phyloP scores from a whole-genome alignment of 768 basidiomycete genomes.

The Tephrocybe sp. region DNA sequence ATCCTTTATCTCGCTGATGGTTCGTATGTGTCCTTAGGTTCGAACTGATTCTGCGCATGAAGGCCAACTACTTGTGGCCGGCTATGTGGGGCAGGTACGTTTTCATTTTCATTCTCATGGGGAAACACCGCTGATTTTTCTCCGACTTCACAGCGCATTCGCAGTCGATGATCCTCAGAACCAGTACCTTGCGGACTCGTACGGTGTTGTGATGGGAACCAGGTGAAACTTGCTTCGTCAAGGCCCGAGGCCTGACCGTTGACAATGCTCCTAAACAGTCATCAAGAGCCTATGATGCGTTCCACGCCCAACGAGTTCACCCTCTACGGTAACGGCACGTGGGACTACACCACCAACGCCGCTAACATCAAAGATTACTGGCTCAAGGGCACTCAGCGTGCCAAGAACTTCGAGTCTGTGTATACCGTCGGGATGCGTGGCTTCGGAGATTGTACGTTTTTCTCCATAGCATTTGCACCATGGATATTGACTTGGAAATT shows the following conservation, averaged over 20 bases:
- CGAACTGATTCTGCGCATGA: constrained; percentile 66
- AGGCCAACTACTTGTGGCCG: constrained; percentile 75
- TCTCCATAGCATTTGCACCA: background rate
- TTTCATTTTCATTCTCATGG: background rate
- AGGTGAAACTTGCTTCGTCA: constrained; percentile 42
- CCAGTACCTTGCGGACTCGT: constrained; percentile 59
- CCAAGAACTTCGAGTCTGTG: constrained; percentile 58
- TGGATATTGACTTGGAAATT: background rate
- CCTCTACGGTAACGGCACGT: constrained; percentile 52
- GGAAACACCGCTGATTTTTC: background rate
- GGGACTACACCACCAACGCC: constrained; percentile 61
- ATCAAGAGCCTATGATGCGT: constrained; percentile 79
- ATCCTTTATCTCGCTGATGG: background rate
- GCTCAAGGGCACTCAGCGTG: constrained; percentile 57
- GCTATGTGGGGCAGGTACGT: constrained; percentile 43
- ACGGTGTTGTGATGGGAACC: constrained; percentile 73
- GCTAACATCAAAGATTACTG: constrained; percentile 60
- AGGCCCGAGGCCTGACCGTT: too few relatives aligned
- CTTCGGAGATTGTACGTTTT: constrained; percentile 45
- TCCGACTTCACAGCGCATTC: constrained; percentile 40
- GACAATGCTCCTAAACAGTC: constrained; percentile 30
- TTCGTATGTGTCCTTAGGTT: constrained; percentile 38
- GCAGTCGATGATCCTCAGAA: constrained; percentile 61
- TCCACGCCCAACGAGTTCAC: constrained; percentile 68
- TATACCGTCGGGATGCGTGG: constrained; percentile 75